Conservation (phyloP, 2,329 filamentous ascomycete genomes). For the Aspergillus fructus region DNA sequence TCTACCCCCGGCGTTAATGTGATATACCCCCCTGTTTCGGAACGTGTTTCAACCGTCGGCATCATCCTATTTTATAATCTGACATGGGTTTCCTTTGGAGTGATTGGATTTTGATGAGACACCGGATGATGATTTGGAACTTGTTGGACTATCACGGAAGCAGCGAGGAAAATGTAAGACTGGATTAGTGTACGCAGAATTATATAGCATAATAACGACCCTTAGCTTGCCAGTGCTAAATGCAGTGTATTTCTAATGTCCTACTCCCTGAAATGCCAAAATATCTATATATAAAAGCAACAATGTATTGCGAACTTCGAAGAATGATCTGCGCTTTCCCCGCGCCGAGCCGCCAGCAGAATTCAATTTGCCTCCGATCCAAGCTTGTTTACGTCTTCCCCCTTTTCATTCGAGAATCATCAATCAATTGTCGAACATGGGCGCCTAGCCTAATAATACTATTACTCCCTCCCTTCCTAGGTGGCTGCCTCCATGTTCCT, state of each 20-base stretch:
- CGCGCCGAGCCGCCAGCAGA: conserved; percentile 3
- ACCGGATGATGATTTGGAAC: conserved; percentile 8
- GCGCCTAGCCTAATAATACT: background rate
- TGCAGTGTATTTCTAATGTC: background rate
- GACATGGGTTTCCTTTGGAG: conserved; percentile 20
- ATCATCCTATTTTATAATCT: conserved; percentile 19
- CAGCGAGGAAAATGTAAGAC: conserved; percentile 8
- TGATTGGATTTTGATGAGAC: conserved; percentile 17
- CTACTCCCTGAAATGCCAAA: no score
- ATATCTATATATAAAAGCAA: no score
- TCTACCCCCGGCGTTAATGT: conserved; percentile 35
- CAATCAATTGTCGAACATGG: background rate
- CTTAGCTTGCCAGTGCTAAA: background rate
- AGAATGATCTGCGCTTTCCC: background rate
- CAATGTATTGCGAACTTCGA: background rate
- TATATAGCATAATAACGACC: conserved; percentile 6
- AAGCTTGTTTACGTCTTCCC: background rate
- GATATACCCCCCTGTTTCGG: conserved; percentile 39
- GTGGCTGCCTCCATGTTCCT: conserved; percentile 48
- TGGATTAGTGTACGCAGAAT: conserved; percentile 1
- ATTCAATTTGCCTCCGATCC: background rate
- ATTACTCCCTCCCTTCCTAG: background rate
- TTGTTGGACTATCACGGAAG: conserved; percentile 10
- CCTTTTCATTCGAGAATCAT: background rate
- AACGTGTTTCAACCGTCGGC: conserved; percentile 18